These are phyloP conservation scores for Penicillium sp. DNA, from an alignment of 2,329 filamentous ascomycete species.

Conservation along the genomic window DNA sequence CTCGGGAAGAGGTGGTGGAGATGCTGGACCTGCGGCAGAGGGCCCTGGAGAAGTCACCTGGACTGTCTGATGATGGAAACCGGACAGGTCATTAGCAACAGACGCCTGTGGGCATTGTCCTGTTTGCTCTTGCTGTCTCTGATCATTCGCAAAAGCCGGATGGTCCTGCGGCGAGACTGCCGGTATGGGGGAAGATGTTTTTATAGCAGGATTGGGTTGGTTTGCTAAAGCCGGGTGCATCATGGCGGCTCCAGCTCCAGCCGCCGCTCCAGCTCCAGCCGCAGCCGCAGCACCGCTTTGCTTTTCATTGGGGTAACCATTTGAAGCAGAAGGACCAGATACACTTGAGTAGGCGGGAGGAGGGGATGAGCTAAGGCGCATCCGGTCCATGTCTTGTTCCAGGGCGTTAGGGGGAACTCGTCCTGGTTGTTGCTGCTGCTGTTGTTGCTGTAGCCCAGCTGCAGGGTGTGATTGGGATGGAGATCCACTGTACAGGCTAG, in stretches of 20 bases:
- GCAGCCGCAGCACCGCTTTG: constrained; percentile 48
- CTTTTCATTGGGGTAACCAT: constrained; percentile 75
- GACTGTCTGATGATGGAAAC: constrained; percentile 23
- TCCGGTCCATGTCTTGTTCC: constrained; percentile 79
- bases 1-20: constrained; percentile 89
- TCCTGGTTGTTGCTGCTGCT: constrained; percentile 23
- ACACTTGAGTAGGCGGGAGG: constrained; percentile 95
- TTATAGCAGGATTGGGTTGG: constrained; percentile 21
- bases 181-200: constrained; percentile 25
- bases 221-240: constrained; percentile 27
- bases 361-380: constrained; percentile 77
- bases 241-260: constrained; percentile 11
- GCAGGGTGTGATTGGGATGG: constrained; percentile 27
- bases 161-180: constrained; percentile 56
- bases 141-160: constrained; percentile 88
- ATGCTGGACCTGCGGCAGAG: constrained; percentile 62
- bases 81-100: constrained; percentile 26
- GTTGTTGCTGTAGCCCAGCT: constrained; percentile 22
- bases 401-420: constrained; percentile 65
- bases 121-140: constrained; percentile 47
- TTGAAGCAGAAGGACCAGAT: constrained; percentile 48
- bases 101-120: constrained; percentile 41
- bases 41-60: constrained; percentile 37
- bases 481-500: constrained; percentile 14
- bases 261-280: background rate